A percentile compares a stretch with the other conserved stretches of the same genome.
Evolutionary conservation across 345 rosid genomes (phyloP).

Genomic region (Ceriops zippeliana): DNA sequence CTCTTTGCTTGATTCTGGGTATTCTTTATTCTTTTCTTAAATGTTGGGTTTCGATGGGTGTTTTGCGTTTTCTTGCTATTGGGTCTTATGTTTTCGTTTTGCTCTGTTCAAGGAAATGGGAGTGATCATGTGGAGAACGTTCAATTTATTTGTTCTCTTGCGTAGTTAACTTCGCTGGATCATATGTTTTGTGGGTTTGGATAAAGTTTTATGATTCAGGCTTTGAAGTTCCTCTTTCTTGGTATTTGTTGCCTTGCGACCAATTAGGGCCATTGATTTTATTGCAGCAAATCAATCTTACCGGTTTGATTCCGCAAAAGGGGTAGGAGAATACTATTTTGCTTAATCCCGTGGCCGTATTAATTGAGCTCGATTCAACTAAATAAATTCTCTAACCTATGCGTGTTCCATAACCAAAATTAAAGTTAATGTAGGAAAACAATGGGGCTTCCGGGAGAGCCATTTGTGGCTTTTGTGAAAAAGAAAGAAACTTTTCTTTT

Average conservation of each 20-base stretch:
- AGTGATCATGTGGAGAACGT: neutral
- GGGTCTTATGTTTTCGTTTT: neutral
- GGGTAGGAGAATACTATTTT: too few species aligned
- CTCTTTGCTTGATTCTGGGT: conserved; percentile 3
- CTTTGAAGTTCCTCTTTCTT: neutral
- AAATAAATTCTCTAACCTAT: too few species aligned
- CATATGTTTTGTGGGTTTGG: neutral
- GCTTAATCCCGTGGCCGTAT: too few species aligned
- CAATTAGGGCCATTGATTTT: neutral
- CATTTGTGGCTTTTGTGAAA: too few species aligned
- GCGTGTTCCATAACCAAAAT: too few species aligned
- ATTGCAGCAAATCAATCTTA: neutral
- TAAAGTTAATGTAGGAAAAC: too few species aligned
- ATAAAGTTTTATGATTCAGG: neutral
- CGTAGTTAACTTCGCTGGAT: neutral
- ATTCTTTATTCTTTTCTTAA: conserved; percentile 1
- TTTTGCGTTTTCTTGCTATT: neutral
- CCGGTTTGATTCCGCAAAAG: neutral
- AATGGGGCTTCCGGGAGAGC: too few species aligned
- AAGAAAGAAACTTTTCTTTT: too few species aligned
- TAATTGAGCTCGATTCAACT: too few species aligned
- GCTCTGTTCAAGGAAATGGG: neutral
- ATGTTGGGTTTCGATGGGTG: neutral
- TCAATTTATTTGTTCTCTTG: neutral
- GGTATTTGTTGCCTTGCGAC: neutral